Base-by-base conservation (phyloP, 2,329 filamentous ascomycete species). In the Aureobasidium mangrovei region DNA sequence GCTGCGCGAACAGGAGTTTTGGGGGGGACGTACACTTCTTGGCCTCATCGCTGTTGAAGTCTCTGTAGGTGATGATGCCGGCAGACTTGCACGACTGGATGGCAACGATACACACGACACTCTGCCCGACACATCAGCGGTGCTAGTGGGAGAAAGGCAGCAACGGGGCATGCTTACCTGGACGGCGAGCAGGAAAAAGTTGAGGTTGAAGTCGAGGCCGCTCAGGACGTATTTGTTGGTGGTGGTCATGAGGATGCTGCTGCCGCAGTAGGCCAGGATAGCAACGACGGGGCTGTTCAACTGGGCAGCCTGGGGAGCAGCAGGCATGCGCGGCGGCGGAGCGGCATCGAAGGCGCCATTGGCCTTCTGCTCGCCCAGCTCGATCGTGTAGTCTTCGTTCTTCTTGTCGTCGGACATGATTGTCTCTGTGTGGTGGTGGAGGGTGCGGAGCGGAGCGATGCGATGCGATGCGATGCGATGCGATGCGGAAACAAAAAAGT, bases 161-260 rank as follows among this genome's bases (percentile, higher is more conserved):
- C 7, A 18, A 40, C 7, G 7, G 38, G 39, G 32, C 32, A 8
- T n/a, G 66, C 81, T 65, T 81, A 96, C 91, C 84, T 97, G 93
- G 58, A 97, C 80, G 58, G 83, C 85, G 57, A 98, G 81, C 64
- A 96, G 86, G 73, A 98, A 88, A 73, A 97, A 95, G 73, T 95
- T 95, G 65, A 98, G 74, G 73, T 98, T 98, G 81, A 94, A 98
- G 61, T 85, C 81, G 49, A 80, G 79, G 57, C 93, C 93, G 6
- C 89, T 96, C 44, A 98, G 82, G 59, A 96, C 91, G 70, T 94
- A 98, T 78, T 98, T 98, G 76, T 98, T 98, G 70, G 94, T 93
- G n/a, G 96, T 88, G 6, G 93, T 98, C 93, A 98, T 98, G 70
- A 91, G 81, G 68, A 98, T 98, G n/a, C 91, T 96, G 52, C 91